These are phyloP conservation scores for Tulasnella sp. DNA, from an alignment of 768 basidiomycete species.

Conservation along the genomic window DNA sequence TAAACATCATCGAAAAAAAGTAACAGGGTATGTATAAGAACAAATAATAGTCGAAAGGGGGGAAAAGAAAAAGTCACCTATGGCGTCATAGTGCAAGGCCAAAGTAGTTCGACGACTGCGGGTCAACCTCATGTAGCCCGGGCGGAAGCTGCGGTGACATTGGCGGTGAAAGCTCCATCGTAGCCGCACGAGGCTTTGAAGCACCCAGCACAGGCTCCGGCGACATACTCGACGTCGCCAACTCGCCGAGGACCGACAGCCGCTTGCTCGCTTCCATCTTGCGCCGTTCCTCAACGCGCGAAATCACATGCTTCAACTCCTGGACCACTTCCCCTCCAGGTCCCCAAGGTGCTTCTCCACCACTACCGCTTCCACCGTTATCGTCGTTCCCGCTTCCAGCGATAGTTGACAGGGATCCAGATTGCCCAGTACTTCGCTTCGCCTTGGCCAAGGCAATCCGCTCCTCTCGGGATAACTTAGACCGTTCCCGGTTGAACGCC, in stretches of 20 bases:
- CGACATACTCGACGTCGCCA: background rate
- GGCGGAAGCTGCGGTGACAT: background rate
- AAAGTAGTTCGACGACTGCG: background rate
- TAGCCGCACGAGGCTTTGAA: background rate
- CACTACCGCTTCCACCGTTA: too few species aligned
- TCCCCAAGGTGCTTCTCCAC: slow-evolving; percentile 5
- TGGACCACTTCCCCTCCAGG: slow-evolving; percentile 17
- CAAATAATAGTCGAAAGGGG: background rate
- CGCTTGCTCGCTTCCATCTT: slow-evolving; percentile 5
- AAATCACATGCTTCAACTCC: slow-evolving; percentile 15
- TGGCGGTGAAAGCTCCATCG: background rate
- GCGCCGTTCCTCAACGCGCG: slow-evolving; percentile 12
- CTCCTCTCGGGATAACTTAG: slow-evolving; percentile 62
- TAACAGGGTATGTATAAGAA: background rate
- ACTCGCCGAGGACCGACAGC: background rate
- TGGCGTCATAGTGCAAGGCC: slow-evolving; percentile 3
- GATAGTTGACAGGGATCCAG: background rate
- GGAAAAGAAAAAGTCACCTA: background rate
- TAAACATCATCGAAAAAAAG: background rate
- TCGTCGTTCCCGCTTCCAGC: background rate
- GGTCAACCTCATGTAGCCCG: background rate
- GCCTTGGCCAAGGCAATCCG: slow-evolving; percentile 51
- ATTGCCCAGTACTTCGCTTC: slow-evolving; percentile 30
- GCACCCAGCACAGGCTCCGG: background rate
- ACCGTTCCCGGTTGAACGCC: slow-evolving; percentile 42